phyloP scores from a whole-genome alignment of 371 early-diverging fungal species.

The Mucor sp. region DNA sequence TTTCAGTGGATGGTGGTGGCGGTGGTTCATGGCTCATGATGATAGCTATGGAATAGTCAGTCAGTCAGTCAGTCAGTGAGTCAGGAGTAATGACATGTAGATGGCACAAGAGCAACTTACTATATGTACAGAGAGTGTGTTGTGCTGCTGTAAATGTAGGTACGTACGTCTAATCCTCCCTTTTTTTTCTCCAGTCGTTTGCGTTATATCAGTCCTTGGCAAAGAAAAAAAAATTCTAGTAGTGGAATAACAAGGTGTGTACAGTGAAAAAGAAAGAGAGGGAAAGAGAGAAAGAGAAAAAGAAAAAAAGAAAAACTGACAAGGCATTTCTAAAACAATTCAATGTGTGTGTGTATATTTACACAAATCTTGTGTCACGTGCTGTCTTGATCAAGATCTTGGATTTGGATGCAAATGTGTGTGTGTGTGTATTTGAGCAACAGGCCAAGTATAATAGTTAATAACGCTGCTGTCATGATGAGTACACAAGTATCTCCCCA shows the following conservation, averaged over 20 bases:
- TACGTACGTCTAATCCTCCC: not conserved
- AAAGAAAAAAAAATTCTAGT: too few relatives aligned
- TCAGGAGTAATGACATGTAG: too few relatives aligned
- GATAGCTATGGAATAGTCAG: too few relatives aligned
- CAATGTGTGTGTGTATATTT: not conserved
- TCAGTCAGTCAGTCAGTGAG: too few relatives aligned
- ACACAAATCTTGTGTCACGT: constrained; percentile 2
- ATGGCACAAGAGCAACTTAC: not conserved
- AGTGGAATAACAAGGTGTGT: not conserved
- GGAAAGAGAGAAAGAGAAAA: not conserved
- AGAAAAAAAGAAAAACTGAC: not conserved
- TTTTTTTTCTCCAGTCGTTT: not conserved
- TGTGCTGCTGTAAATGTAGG: too few relatives aligned
- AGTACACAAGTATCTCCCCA: too few relatives aligned
- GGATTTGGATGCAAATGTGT: not conserved
- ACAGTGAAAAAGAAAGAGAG: not conserved
- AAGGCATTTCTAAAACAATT: constrained; percentile 3
- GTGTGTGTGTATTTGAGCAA: too few relatives aligned
- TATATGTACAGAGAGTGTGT: not conserved
- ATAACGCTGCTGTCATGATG: too few relatives aligned
- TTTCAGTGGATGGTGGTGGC: not conserved
- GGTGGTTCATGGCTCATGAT: not conserved
- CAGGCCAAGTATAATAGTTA: too few relatives aligned
- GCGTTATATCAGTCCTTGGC: too few relatives aligned
- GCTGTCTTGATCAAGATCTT: not conserved